Evolutionary conservation across 768 basidiomycete genomes (phyloP).

Genomic region (Boletus sp.): DNA sequence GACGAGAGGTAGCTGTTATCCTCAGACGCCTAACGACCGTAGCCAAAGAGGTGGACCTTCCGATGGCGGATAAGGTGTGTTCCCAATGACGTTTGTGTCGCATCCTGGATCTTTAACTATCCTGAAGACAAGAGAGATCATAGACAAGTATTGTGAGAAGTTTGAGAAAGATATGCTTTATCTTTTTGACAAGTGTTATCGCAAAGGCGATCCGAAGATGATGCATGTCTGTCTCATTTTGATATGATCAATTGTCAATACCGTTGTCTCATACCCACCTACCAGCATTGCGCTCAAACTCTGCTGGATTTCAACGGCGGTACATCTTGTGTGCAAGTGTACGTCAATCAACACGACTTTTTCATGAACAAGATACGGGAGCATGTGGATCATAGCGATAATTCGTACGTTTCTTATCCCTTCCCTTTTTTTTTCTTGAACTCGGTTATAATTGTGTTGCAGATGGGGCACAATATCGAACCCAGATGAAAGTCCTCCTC

Average conservation of each 20-base stretch:
- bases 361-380: slow-evolving; percentile 92
- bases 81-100: not conserved
- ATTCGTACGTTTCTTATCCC: slow-evolving; percentile 46
- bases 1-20: slow-evolving; percentile 85
- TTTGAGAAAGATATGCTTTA: slow-evolving; percentile 99
- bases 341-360: slow-evolving; percentile 99
- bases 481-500: slow-evolving; percentile 75
- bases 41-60: slow-evolving; percentile 90
- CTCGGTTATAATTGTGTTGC: slow-evolving; percentile 2
- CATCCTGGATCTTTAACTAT: not conserved
- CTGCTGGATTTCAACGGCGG: slow-evolving; percentile 98
- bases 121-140: slow-evolving; percentile 77
- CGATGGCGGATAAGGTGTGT: slow-evolving; percentile 74
- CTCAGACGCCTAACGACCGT: slow-evolving; percentile 82
- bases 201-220: slow-evolving; percentile 97
- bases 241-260: slow-evolving; percentile 4
- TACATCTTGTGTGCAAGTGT: slow-evolving; percentile 94
- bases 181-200: slow-evolving; percentile 93
- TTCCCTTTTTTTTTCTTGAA: not conserved
- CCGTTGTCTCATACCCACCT: slow-evolving; percentile 8
- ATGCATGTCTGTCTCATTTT: slow-evolving; percentile 75
- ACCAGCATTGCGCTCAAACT: slow-evolving; percentile 96
- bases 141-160: slow-evolving; percentile 97
- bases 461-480: slow-evolving; percentile 86
- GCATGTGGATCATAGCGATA: slow-evolving; percentile 52